Evolutionary conservation across 805 yeast genomes (phyloP).

Genomic region (Wickerhamiella brachini): DNA sequence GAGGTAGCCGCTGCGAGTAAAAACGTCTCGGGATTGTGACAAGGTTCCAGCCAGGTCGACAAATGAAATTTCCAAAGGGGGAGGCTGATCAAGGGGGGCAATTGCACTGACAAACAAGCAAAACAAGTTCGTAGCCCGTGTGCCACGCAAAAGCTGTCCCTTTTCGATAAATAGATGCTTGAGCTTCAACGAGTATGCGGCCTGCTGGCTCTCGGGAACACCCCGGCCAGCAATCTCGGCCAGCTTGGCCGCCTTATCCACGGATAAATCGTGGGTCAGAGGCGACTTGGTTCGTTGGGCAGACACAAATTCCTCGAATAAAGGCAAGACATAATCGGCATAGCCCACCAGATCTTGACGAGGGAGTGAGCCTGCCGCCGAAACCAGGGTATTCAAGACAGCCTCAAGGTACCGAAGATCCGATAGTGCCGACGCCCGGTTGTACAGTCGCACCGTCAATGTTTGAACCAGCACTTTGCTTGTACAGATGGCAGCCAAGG

Average conservation of each 20-base stretch:
- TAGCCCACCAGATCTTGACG: slow-evolving; percentile 13
- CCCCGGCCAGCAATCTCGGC: slow-evolving; percentile 17
- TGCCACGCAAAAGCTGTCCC: slow-evolving; percentile 7
- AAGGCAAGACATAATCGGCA: slow-evolving; percentile 5
- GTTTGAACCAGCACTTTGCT: slow-evolving; percentile 27
- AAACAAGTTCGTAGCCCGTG: slow-evolving; percentile 3
- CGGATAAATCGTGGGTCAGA: slow-evolving; percentile 3
- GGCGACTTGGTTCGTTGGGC: not conserved
- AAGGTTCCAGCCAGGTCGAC: slow-evolving; percentile 12
- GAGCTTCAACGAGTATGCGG: slow-evolving; percentile 6
- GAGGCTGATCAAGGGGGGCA: slow-evolving; percentile 9
- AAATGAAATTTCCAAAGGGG: slow-evolving; percentile 6
- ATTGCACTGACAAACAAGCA: slow-evolving; percentile 6
- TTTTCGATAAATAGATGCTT: slow-evolving; percentile 7
- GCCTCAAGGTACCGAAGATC: slow-evolving; percentile 14
- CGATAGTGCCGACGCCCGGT: slow-evolving; percentile 20
- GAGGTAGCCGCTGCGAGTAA: slow-evolving; percentile 39
- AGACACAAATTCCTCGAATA: slow-evolving; percentile 1
- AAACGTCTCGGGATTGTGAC: slow-evolving; percentile 17
- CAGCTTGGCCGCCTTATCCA: slow-evolving; percentile 15
- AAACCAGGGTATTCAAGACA: slow-evolving; percentile 20
- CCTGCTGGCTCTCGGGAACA: slow-evolving; percentile 10
- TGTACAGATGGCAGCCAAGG: slow-evolving; percentile 24
- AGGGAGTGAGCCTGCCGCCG: slow-evolving; percentile 13
- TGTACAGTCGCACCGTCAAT: slow-evolving; percentile 27